Evolutionary conservation across 805 yeast genomes (phyloP).

Genomic region (Starmerella lactis-condensi): DNA sequence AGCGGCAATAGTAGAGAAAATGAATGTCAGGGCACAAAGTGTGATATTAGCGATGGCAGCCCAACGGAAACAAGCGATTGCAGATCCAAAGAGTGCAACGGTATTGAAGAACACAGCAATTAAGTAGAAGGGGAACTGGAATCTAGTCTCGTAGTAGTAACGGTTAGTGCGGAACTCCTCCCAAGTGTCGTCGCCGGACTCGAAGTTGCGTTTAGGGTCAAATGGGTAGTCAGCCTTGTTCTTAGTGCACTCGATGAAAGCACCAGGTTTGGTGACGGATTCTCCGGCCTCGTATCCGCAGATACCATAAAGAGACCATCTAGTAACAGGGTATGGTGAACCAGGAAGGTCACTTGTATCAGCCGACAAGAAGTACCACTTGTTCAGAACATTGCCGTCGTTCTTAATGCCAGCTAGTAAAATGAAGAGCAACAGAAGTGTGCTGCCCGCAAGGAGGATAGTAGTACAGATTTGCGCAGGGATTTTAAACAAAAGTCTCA

Average conservation of each 20-base stretch:
- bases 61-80: slow-evolving; percentile 17
- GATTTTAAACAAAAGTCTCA: slow-evolving; percentile 6
- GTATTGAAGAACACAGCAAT: slow-evolving; percentile 39
- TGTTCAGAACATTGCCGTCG: slow-evolving; percentile 35
- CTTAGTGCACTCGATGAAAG: slow-evolving; percentile 32
- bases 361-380: slow-evolving; percentile 66
- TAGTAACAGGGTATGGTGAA: slow-evolving; percentile 29
- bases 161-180: slow-evolving; percentile 32
- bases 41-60: slow-evolving; percentile 18
- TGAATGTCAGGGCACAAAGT: slow-evolving; percentile 16
- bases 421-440: slow-evolving; percentile 39
- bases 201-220: slow-evolving; percentile 63
- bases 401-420: slow-evolving; percentile 41
- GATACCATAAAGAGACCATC: slow-evolving; percentile 72
- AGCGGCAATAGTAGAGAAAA: slow-evolving; percentile 34
- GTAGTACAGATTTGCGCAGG: too few relatives aligned
- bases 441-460: slow-evolving; percentile 27
- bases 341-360: slow-evolving; percentile 37
- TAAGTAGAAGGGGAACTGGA: slow-evolving; percentile 45
- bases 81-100: slow-evolving; percentile 27
- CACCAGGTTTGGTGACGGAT: slow-evolving; percentile 28
- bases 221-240: slow-evolving; percentile 64
- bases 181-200: slow-evolving; percentile 42
- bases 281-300: slow-evolving; percentile 33
- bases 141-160: slow-evolving; percentile 49